phyloP scores from a whole-genome alignment of 768 basidiomycete genomes.

The Thelephora aurantiotincta region DNA sequence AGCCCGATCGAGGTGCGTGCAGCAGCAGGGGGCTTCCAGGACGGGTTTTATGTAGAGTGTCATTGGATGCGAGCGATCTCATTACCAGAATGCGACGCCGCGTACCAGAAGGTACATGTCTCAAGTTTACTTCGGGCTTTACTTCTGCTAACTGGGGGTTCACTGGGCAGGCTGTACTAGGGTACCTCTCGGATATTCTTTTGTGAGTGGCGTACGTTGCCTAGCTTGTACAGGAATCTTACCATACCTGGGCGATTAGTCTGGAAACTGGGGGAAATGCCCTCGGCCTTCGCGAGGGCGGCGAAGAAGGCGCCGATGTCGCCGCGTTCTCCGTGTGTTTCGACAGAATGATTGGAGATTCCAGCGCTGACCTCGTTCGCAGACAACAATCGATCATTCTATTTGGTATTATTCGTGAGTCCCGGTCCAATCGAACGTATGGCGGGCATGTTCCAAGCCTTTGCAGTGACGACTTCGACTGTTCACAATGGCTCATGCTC shows the following conservation, averaged over 20 bases:
- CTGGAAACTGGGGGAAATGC: conserved; percentile 39
- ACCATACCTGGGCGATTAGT: conserved; percentile 21
- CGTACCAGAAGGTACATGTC: conserved; percentile 57
- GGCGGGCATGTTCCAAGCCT: neutral
- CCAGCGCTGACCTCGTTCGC: neutral
- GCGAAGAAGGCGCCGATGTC: conserved; percentile 43
- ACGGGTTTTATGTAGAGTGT: conserved; percentile 40
- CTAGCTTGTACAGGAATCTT: neutral
- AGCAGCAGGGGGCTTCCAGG: conserved; percentile 28
- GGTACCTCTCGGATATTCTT: conserved; percentile 65
- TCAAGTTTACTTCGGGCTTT: neutral
- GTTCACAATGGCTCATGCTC: conserved; percentile 71
- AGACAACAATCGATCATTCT: conserved; percentile 70
- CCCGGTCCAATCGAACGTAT: neutral
- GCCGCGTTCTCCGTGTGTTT: conserved; percentile 1
- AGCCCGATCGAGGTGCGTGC: conserved; percentile 59
- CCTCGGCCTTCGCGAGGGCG: conserved; percentile 27
- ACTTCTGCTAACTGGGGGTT: neutral
- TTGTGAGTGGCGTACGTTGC: conserved; percentile 37
- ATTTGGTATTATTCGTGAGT: conserved; percentile 68
- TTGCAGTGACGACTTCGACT: conserved; percentile 55
- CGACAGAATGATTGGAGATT: neutral
- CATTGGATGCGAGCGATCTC: conserved; percentile 74
- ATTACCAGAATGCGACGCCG: conserved; percentile 48
- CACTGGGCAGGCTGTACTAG: conserved; percentile 49